phyloP scores from a whole-genome alignment of 179 eudicot species.

The Beta macrorhiza region DNA sequence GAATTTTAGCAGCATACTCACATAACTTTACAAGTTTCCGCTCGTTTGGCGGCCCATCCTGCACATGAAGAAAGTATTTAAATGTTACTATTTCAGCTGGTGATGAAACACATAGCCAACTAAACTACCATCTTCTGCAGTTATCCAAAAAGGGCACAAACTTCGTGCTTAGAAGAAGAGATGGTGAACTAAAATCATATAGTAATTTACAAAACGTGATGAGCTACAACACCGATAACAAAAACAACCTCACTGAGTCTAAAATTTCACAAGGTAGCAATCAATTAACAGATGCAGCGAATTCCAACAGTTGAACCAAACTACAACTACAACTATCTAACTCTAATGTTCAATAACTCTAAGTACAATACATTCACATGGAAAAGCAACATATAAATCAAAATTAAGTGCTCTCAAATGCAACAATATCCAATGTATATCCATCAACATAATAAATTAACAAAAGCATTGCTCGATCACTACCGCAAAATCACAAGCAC shows the following conservation, averaged over 20 bases:
- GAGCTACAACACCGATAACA: no score
- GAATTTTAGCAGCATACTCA: constrained; percentile 98
- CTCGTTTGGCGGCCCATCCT: constrained; percentile 70
- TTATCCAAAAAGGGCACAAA: neutral
- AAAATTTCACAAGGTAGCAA: neutral
- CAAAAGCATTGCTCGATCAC: neutral
- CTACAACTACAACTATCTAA: neutral
- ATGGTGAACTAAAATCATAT: no score
- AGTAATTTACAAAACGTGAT: no score
- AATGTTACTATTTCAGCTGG: neutral
- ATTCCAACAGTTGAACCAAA: neutral
- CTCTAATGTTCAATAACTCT: neutral
- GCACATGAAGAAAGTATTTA: constrained; percentile 19
- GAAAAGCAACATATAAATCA: neutral
- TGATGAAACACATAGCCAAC: neutral
- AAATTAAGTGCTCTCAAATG: neutral
- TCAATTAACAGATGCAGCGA: neutral
- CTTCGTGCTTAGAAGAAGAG: no score
- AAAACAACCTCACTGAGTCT: neutral
- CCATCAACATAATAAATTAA: neutral
- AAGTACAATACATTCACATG: neutral
- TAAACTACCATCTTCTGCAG: neutral
- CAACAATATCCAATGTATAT: neutral
- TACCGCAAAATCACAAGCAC: neutral
- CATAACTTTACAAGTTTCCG: constrained; percentile 83